These are phyloP conservation scores for Camelina laxa DNA, from an alignment of 345 rosid genomes.

Conservation along the genomic window DNA sequence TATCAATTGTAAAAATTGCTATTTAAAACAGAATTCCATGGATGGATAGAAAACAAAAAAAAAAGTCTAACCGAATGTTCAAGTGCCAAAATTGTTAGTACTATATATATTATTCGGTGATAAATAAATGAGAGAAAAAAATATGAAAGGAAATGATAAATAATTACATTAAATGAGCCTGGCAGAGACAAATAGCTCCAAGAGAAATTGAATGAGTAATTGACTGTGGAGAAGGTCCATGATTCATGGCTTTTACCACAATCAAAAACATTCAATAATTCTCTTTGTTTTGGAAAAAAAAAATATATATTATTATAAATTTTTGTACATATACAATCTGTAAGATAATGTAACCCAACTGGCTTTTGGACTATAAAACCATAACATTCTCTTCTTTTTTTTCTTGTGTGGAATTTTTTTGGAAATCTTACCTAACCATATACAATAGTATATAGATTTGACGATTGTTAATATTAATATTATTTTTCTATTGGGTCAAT, in stretches of 20 bases:
- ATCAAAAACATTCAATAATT: constrained; percentile 38
- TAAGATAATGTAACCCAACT: constrained; percentile 38
- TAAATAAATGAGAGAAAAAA: background rate
- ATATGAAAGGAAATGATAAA: background rate
- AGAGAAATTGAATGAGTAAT: constrained; percentile 37
- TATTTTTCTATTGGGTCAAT: constrained; percentile 15
- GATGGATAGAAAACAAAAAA: too few species aligned
- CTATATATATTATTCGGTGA: background rate
- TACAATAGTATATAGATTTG: background rate
- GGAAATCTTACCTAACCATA: constrained; percentile 36
- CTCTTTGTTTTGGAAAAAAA: background rate
- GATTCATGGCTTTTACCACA: constrained; percentile 44
- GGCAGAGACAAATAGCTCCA: constrained; percentile 42
- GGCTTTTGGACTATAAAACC: constrained; percentile 22
- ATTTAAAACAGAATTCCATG: background rate
- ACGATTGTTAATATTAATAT: background rate
- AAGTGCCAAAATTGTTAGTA: constrained; percentile 2
- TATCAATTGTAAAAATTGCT: background rate
- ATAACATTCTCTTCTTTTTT: background rate
- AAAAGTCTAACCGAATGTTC: background rate
- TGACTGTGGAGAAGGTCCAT: constrained; percentile 38
- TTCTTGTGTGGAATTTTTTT: background rate
- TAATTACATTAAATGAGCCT: constrained; percentile 29
- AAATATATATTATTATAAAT: background rate
- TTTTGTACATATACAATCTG: background rate